These are phyloP conservation scores for Yamadazyma kitorensis DNA, from an alignment of 805 yeast genomes.

Conservation along the genomic window DNA sequence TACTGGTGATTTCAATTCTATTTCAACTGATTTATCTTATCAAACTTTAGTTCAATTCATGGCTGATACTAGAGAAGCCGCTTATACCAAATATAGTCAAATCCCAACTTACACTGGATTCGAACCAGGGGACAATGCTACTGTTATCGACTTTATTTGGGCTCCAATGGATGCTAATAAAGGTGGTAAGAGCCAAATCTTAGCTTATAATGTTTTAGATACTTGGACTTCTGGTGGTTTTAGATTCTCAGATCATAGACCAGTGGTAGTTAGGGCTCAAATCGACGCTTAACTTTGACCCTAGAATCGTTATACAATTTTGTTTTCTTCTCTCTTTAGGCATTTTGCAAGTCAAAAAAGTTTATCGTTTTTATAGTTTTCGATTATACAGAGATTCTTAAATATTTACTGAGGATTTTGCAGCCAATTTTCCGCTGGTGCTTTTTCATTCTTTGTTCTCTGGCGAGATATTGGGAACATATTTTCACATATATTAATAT, in stretches of 20 bases:
- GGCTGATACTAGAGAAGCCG: constrained; percentile 29
- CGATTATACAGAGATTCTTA: too few relatives aligned
- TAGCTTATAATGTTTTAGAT: constrained; percentile 30
- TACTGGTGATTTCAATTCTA: constrained; percentile 57
- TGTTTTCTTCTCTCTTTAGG: too few relatives aligned
- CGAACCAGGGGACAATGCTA: constrained; percentile 18
- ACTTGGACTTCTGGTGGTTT: constrained; percentile 29
- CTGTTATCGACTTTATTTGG: constrained; percentile 41
- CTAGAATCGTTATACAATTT: too few relatives aligned
- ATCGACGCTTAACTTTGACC: constrained; percentile 2
- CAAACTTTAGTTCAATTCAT: constrained; percentile 29
- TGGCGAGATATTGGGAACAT: too few relatives aligned
- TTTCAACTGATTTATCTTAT: constrained; percentile 17
- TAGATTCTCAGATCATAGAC: constrained; percentile 48
- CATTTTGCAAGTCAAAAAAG: too few relatives aligned
- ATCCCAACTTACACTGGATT: constrained; percentile 42
- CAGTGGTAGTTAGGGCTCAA: constrained; percentile 22
- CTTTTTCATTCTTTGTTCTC: too few relatives aligned
- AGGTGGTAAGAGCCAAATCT: constrained; percentile 15
- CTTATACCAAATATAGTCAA: constrained; percentile 19
- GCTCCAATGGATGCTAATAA: constrained; percentile 25
- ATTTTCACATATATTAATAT: too few relatives aligned
- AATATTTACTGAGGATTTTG: too few relatives aligned
- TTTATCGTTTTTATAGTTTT: too few relatives aligned
- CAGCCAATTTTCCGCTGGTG: too few relatives aligned